Evolutionary conservation across 140 eudicot genomes (phyloP).

Genomic region (Bidens hawaiensis): DNA sequence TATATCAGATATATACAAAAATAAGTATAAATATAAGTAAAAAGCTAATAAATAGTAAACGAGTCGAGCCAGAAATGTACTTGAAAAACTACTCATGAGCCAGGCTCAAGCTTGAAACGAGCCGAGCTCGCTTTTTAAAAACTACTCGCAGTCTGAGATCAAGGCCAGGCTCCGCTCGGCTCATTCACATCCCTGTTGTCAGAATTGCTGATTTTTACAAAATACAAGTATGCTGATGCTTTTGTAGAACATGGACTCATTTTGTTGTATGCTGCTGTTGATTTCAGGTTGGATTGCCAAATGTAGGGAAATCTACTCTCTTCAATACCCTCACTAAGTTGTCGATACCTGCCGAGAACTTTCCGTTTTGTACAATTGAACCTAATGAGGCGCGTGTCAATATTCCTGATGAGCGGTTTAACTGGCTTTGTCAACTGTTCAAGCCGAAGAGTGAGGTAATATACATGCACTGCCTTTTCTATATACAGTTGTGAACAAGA

Average conservation of each 20-base stretch:
- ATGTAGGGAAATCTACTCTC: slow-evolving; percentile 97
- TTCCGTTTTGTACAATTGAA: slow-evolving; percentile 96
- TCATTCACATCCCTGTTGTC: too few relatives aligned
- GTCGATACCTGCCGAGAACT: slow-evolving; percentile 96
- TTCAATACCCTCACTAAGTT: slow-evolving; percentile 94
- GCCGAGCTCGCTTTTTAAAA: too few relatives aligned
- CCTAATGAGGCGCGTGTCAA: slow-evolving; percentile 99
- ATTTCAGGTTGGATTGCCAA: slow-evolving; percentile 92
- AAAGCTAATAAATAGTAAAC: too few relatives aligned
- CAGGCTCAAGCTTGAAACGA: too few relatives aligned
- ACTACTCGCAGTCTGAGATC: too few relatives aligned
- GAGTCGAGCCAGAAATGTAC: too few relatives aligned
- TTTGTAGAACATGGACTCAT: not conserved
- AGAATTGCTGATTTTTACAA: not conserved
- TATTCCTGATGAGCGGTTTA: slow-evolving; percentile 92
- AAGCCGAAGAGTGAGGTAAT: slow-evolving; percentile 96
- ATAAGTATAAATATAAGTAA: too few relatives aligned
- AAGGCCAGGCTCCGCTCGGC: too few relatives aligned
- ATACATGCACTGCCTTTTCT: not conserved
- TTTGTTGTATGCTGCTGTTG: slow-evolving; percentile 3
- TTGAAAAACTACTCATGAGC: too few relatives aligned
- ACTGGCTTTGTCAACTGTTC: slow-evolving; percentile 86
- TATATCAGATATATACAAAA: too few relatives aligned
- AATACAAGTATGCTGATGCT: not conserved
- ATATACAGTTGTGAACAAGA: too few relatives aligned